Evolutionary conservation across 2,329 filamentous ascomycete species (phyloP).

Genomic region (Thielaviopsis populi): DNA sequence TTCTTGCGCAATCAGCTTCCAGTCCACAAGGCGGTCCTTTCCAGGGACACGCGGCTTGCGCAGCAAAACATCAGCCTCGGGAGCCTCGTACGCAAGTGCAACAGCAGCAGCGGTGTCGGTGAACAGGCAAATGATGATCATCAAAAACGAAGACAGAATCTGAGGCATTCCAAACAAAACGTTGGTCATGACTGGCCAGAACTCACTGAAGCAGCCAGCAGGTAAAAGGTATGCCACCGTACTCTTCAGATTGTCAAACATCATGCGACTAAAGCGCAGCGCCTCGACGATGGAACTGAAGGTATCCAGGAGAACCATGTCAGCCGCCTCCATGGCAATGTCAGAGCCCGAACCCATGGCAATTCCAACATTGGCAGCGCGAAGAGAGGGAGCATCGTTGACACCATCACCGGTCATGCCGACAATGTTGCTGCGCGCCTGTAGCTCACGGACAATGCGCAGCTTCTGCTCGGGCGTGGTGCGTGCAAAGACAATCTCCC

Average conservation of each 20-base stretch:
- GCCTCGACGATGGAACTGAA: conserved; percentile 98
- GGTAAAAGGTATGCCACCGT: conserved; percentile 99
- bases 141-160: conserved; percentile 88
- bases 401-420: conserved; percentile 99
- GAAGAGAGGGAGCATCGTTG: conserved; percentile 92
- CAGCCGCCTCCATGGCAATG: conserved; percentile 87
- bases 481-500: conserved; percentile 79
- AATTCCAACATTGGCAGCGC: conserved; percentile 97
- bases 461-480: conserved; percentile 94
- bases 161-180: conserved; percentile 97
- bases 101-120: conserved; percentile 65
- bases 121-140: conserved; percentile 97
- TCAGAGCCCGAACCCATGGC: conserved; percentile 98
- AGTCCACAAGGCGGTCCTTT: conserved; percentile 58
- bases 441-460: conserved; percentile 87
- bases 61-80: conserved; percentile 59
- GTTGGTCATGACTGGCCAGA: conserved; percentile 96
- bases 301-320: conserved; percentile 97
- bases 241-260: conserved; percentile 99
- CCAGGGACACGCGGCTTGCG: conserved; percentile 53
- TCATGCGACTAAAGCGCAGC: conserved; percentile 90
- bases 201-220: conserved; percentile 87
- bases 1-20: conserved; percentile 54
- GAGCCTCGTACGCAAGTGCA: conserved; percentile 59
- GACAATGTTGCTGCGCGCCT: conserved; percentile 83